Evolutionary conservation across 2,329 filamentous ascomycete species (phyloP).

Genomic region (Colletotrichum brevisporum): DNA sequence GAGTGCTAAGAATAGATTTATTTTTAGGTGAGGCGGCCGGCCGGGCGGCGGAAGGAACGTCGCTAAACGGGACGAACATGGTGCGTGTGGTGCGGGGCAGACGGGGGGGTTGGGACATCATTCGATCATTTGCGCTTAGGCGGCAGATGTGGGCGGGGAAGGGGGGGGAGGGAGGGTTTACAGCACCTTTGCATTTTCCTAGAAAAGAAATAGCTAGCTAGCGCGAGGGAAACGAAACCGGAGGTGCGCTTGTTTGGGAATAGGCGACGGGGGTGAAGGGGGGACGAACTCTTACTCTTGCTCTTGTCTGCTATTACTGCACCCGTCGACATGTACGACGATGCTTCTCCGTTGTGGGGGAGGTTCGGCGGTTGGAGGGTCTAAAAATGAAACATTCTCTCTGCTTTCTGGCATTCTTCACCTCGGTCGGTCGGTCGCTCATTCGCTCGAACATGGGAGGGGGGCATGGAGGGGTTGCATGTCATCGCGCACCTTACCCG

Average conservation of each 20-base stretch:
- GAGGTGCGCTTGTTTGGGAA: slow-evolving; percentile 21
- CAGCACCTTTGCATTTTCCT: too few species aligned
- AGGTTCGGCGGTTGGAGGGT: slow-evolving; percentile 19
- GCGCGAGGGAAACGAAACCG: background rate
- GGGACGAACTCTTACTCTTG: too few species aligned
- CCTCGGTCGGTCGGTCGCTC: background rate
- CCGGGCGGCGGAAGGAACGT: slow-evolving; percentile 10
- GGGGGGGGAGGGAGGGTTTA: background rate
- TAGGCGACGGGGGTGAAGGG: background rate
- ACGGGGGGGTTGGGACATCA: background rate
- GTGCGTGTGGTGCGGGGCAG: slow-evolving; percentile 13
- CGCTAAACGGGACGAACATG: slow-evolving; percentile 24
- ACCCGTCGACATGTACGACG: too few species aligned
- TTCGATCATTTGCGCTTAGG: background rate
- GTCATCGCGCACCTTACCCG: background rate
- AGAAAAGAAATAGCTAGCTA: background rate
- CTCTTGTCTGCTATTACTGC: background rate
- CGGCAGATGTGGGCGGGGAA: slow-evolving; percentile 21
- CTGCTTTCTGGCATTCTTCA: too few species aligned
- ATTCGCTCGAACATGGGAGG: background rate
- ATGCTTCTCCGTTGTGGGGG: background rate
- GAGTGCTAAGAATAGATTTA: slow-evolving; percentile 33
- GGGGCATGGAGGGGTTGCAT: background rate
- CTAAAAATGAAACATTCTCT: slow-evolving; percentile 32
- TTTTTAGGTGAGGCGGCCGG: slow-evolving; percentile 25